A percentile compares a stretch with the other conserved stretches of the same genome.
Conservation (phyloP, 495 filamentous ascomycete genomes). For the Entonaema liquescens region DNA sequence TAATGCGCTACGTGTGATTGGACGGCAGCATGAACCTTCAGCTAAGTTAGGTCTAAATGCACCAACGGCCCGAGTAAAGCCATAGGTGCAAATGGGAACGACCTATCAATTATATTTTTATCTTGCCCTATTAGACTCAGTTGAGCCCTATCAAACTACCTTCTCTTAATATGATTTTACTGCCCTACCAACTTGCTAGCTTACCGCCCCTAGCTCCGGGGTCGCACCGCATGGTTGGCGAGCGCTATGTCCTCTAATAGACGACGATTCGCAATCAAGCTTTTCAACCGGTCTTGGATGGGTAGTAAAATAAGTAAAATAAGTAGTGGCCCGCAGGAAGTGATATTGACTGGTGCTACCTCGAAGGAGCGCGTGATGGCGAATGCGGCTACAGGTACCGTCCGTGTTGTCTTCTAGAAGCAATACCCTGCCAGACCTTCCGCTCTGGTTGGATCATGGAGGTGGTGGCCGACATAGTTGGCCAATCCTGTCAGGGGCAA, state of each 20-base stretch:
- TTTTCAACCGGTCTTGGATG: slow-evolving; percentile 40
- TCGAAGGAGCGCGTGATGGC: slow-evolving; percentile 37
- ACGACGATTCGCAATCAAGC: slow-evolving; percentile 40
- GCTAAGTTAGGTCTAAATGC: slow-evolving; percentile 17
- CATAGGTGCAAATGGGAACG: background rate
- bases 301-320: slow-evolving; percentile 14
- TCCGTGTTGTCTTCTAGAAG: slow-evolving; percentile 39
- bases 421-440: slow-evolving; percentile 18
- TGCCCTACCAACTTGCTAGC: slow-evolving; percentile 5
- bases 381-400: slow-evolving; percentile 37
- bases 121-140: slow-evolving; percentile 31
- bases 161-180: slow-evolving; percentile 12
- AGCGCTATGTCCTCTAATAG: slow-evolving; percentile 28
- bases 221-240: slow-evolving; percentile 29
- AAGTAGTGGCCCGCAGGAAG: slow-evolving; percentile 14
- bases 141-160: slow-evolving; percentile 36
- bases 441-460: slow-evolving; percentile 27
- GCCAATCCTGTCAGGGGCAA: slow-evolving; percentile 42
- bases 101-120: slow-evolving; percentile 2
- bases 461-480: slow-evolving; percentile 26
- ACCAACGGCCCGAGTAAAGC: slow-evolving; percentile 27
- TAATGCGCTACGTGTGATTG: background rate
- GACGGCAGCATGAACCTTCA: background rate
- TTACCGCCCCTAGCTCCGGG: slow-evolving; percentile 7
- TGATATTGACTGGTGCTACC: slow-evolving; percentile 25